Percentiles rank a stretch among this genome's conserved stretches.
phyloP scores from a whole-genome alignment of 2,329 filamentous ascomycete species.

The Cytospora mali region DNA sequence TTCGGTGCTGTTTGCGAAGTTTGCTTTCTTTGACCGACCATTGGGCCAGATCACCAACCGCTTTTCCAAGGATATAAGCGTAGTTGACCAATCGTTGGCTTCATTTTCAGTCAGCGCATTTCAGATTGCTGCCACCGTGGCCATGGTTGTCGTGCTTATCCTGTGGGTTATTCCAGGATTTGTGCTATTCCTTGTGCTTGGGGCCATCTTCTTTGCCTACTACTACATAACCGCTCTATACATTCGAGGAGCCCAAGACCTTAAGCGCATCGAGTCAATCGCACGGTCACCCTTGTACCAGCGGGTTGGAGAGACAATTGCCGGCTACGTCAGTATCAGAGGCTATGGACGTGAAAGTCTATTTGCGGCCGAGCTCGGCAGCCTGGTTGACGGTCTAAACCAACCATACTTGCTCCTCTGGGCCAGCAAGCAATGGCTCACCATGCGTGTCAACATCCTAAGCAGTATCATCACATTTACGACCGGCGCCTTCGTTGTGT shows the following conservation, averaged over 20 bases:
- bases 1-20: background rate
- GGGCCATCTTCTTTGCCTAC: constrained; percentile 28
- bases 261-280: constrained; percentile 29
- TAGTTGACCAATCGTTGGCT: background rate
- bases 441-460: no score
- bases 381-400: no score
- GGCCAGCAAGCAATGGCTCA: constrained; percentile 29
- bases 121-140: background rate
- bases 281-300: constrained; percentile 29
- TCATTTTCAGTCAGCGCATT: constrained; percentile 4
- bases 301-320: constrained; percentile 30
- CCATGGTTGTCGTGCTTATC: constrained; percentile 2
- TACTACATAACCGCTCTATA: constrained; percentile 26
- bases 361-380: constrained; percentile 18
- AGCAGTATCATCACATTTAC: no score
- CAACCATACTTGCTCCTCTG: constrained; percentile 26
- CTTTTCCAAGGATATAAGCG: background rate
- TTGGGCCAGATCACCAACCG: constrained; percentile 3
- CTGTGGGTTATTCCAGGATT: background rate
- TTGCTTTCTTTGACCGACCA: background rate
- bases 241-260: constrained; percentile 27
- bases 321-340: constrained; percentile 30
- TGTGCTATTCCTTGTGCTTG: constrained; percentile 9
- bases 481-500: constrained; percentile 18
- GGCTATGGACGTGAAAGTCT: constrained; percentile 25